These are phyloP conservation scores for Aspergillus sclerotioniger DNA, from an alignment of 495 filamentous ascomycete species.

Conservation along the genomic window DNA sequence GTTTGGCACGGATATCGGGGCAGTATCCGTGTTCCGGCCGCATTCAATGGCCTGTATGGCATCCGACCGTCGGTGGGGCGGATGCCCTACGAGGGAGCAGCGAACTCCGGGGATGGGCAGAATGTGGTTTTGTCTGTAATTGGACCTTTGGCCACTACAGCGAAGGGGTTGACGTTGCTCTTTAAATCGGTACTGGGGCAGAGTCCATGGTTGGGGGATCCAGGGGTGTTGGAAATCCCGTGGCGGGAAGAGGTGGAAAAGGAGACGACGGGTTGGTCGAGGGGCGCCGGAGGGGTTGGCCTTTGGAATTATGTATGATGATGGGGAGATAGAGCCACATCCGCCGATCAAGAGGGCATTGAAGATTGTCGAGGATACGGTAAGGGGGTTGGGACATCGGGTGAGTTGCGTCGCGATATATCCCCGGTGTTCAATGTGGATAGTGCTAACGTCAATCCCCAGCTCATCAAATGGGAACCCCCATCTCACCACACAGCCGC, in stretches of 20 bases:
- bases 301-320: slow-evolving; percentile 53
- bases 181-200: slow-evolving; percentile 54
- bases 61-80: slow-evolving; percentile 46
- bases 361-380: slow-evolving; percentile 46
- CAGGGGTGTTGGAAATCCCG: slow-evolving; percentile 57
- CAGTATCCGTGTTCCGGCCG: slow-evolving; percentile 63
- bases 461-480: slow-evolving; percentile 59
- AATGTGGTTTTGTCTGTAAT: slow-evolving; percentile 56
- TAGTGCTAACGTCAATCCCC: not conserved
- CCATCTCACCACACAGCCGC: slow-evolving; percentile 43
- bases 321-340: slow-evolving; percentile 47
- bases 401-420: slow-evolving; percentile 19
- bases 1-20: slow-evolving; percentile 75
- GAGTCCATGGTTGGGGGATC: slow-evolving; percentile 65
- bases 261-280: slow-evolving; percentile 41
- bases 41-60: slow-evolving; percentile 63
- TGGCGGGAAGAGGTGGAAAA: slow-evolving; percentile 58
- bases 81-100: slow-evolving; percentile 44
- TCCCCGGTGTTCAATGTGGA: not conserved
- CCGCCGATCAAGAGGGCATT: slow-evolving; percentile 57
- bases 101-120: slow-evolving; percentile 59
- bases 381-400: slow-evolving; percentile 55
- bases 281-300: slow-evolving; percentile 35
- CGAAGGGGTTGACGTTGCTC: slow-evolving; percentile 49
- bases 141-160: slow-evolving; percentile 53